These are phyloP conservation scores for Stagonosporopsis chrysanthemi DNA, from an alignment of 2,329 filamentous ascomycete species.

Conservation along the genomic window DNA sequence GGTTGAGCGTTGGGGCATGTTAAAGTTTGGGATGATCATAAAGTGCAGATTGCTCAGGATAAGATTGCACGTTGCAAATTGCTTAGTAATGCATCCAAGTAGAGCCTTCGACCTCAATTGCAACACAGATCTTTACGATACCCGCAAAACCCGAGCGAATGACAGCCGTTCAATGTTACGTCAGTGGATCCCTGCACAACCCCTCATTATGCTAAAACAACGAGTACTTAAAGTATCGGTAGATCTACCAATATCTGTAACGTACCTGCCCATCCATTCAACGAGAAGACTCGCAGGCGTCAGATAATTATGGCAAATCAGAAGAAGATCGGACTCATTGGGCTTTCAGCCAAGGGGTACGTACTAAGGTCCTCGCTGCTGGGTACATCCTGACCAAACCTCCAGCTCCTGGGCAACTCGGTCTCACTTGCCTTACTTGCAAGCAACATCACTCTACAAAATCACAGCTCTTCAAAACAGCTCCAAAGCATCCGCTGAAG, in stretches of 20 bases:
- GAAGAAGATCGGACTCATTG: slow-evolving; percentile 43
- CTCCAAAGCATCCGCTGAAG: slow-evolving; percentile 52
- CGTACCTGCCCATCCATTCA: background rate
- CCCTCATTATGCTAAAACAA: background rate
- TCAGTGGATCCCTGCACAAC: slow-evolving; percentile 4
- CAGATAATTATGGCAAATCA: slow-evolving; percentile 15
- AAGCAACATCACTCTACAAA: slow-evolving; percentile 50
- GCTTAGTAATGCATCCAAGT: slow-evolving; percentile 2
- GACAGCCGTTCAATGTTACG: background rate
- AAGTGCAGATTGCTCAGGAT: background rate
- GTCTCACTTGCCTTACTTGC: slow-evolving; percentile 51
- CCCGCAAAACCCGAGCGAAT: background rate
- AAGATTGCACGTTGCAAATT: slow-evolving; percentile 1
- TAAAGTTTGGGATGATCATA: background rate
- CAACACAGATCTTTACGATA: background rate
- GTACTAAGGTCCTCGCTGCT: background rate
- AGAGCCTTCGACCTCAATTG: background rate
- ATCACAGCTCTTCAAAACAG: slow-evolving; percentile 62
- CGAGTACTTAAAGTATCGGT: background rate
- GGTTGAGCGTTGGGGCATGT: background rate
- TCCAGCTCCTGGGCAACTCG: slow-evolving; percentile 47
- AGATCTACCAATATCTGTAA: background rate
- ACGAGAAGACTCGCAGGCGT: too few species aligned
- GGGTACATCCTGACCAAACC: slow-evolving; percentile 7
- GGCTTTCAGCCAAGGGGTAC: slow-evolving; percentile 44